Conservation (phyloP, 345 rosid genomes). For the Cardamine chenopodiifolia region DNA sequence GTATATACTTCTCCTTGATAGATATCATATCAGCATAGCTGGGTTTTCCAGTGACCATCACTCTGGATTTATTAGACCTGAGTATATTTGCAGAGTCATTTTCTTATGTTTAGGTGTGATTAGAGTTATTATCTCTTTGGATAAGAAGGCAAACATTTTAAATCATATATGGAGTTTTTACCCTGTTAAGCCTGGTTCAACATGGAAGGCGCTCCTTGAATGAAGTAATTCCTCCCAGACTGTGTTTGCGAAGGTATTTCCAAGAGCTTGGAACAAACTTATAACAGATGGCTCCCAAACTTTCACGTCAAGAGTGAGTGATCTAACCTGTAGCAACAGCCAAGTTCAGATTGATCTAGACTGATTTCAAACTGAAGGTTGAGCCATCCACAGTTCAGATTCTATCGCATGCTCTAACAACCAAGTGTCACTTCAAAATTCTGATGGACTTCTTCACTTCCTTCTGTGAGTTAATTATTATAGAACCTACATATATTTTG, state of each 20-base stretch:
- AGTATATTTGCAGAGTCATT: conserved; percentile 44
- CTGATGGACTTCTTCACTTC: conserved; percentile 5
- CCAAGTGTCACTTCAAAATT: conserved; percentile 12
- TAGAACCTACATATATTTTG: conserved; percentile 9
- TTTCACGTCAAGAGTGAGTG: conserved; percentile 96
- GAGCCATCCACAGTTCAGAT: conserved; percentile 18
- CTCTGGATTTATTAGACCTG: conserved; percentile 66
- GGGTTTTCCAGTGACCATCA: conserved; percentile 66
- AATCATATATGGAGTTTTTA: conserved; percentile 38
- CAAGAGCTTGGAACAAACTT: conserved; percentile 91
- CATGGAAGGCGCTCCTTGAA: conserved; percentile 74
- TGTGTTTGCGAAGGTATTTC: conserved; percentile 87
- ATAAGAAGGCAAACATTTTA: conserved; percentile 10
- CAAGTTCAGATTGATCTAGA: conserved; percentile 17
- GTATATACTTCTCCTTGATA: conserved; percentile 95
- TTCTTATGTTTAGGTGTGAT: not conserved
- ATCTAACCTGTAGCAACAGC: conserved; percentile 73
- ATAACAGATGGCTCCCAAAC: conserved; percentile 99
- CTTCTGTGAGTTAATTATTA: not conserved
- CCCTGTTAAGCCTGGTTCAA: conserved; percentile 64
- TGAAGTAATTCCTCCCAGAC: conserved; percentile 98
- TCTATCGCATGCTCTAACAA: conserved; percentile 15
- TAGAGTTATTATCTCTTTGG: conserved; percentile 1
- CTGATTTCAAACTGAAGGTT: not conserved
- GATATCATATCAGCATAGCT: conserved; percentile 73